Evolutionary conservation across 176 grass and related monocot species (phyloP), one percentile per base, ranked within the genome.

Genomic region (Otatea glauca): DNA sequence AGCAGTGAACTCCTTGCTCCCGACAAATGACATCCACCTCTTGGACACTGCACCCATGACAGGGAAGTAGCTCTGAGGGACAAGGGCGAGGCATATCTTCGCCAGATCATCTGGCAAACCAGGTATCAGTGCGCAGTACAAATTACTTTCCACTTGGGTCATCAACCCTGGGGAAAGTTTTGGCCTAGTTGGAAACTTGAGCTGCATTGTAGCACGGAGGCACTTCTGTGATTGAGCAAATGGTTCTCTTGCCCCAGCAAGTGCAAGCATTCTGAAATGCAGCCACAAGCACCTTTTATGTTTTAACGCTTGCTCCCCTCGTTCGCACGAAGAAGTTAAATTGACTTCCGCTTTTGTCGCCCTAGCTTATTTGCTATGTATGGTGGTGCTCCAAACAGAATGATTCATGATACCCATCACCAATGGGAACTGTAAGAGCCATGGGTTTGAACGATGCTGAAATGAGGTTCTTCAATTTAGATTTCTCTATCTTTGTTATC

Each of bases 51-150:
- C 71, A 74, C 74, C 88, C 88, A 92, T 88, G 20, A 7, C 70
- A 1, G 95, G 92, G 38, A 91, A 85, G 39, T 87, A 48, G 16
- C 71, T 59, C 34, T 71, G 74, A 6, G 86, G 92, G 21, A 94
- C 79, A 21, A 92, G 86, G 0, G 95, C 86, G 45, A 94, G 80
- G 39, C 88, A 92, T 84, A 79, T 32, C 78, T 93, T 94, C 3
- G 90, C 86, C 1, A 94, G 75, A 24, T 97, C 95, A n/a, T 97
- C 92, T 1, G 88, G 95, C 37, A 94, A 87, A 43, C 87, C 87
- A 37, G 92, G 92, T 60, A 97, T 90, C 59, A 93, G 78, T 4
- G 75, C 17, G 3, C 78, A 60, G 23, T 78, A 65, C 34, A 74
- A 23, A 72, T 84, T 47, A 4, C 67, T 75, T 62, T 80, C 71